phyloP scores from a whole-genome alignment of 176 grass and related monocot genomes.

The Oryza glaberrima region DNA sequence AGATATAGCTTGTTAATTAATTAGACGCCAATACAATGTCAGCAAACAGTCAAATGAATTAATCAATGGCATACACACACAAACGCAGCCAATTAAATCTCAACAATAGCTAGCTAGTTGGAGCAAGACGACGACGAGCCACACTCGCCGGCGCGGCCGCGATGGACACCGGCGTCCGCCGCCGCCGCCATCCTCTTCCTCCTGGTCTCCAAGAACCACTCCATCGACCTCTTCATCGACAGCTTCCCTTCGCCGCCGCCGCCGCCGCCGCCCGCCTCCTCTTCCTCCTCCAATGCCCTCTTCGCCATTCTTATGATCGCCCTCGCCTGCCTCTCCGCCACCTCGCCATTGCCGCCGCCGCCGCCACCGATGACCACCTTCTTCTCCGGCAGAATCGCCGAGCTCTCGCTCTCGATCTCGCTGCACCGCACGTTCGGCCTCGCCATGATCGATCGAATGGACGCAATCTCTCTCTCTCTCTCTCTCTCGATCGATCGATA shows the following conservation, averaged over 20 bases:
- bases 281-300: constrained; percentile 22
- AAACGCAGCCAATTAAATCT: too few species aligned
- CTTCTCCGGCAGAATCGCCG: neutral
- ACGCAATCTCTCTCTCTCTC: neutral
- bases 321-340: neutral
- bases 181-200: neutral
- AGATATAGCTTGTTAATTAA: too few species aligned
- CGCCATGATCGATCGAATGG: neutral
- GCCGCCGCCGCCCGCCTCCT: neutral
- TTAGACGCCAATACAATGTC: too few species aligned
- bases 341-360: neutral
- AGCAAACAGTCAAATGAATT: neutral
- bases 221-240: constrained; percentile 35
- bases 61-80: neutral
- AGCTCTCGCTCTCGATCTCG: too few species aligned
- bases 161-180: neutral
- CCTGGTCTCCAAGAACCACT: constrained; percentile 33
- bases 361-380: too few species aligned
- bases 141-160: neutral
- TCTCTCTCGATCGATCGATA: neutral
- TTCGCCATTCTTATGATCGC: constrained; percentile 18
- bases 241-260: neutral
- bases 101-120: neutral
- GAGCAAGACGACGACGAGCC: neutral
- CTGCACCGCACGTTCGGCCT: neutral